Evolutionary conservation across 345 rosid species (phyloP), one percentile per base, ranked within the genome.

Genomic region (Gossypium herbaceum): DNA sequence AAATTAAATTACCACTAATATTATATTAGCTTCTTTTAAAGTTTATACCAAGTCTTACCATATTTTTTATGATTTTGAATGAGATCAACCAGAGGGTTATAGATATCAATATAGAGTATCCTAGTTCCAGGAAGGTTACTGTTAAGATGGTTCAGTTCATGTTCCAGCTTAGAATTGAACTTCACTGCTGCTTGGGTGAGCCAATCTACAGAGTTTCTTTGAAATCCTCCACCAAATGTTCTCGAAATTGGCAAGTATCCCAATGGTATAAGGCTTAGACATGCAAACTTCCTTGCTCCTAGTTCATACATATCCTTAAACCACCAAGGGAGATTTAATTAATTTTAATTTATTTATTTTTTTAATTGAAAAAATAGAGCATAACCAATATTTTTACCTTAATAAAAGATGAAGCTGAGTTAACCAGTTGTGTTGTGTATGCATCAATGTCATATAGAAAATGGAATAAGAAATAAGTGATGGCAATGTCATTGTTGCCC

Each of bases 131-230:
- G 20, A 17, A 81, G 54, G 17, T 1, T 51, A 17, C 22, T 58
- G 2, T 59, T 71, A 3, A 81, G 84, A 11, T 17, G 13, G 12
- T 55, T 39, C 6, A 75, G 1, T 51, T 72, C 79, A 19, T 76
- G 2, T 12, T 72, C 74, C 13, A 78, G 60, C 61, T 75, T 81
- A 17, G 81, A 48, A 62, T 81, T 81, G 77, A 78, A 78, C 22
- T 68, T 12, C 20, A 51, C 2, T 8, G 77, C 79, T n/a, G 45
- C 81, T 25, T 51, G n/a, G 67, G 72, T 78, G 16, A 56, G 16
- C 39, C 10, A 4, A 11, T 44, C 73, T 27, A 8, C 11, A 54
- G 79, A 81, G 3, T 0, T 5, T n/a, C 60, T 2, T 8, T 1
- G 24, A 56, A 56, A 9, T 9, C 73, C 71, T 19, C 77, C 80